Evolutionary conservation across 2,329 filamentous ascomycete genomes (phyloP).

Genomic region (Penicillium sp.): DNA sequence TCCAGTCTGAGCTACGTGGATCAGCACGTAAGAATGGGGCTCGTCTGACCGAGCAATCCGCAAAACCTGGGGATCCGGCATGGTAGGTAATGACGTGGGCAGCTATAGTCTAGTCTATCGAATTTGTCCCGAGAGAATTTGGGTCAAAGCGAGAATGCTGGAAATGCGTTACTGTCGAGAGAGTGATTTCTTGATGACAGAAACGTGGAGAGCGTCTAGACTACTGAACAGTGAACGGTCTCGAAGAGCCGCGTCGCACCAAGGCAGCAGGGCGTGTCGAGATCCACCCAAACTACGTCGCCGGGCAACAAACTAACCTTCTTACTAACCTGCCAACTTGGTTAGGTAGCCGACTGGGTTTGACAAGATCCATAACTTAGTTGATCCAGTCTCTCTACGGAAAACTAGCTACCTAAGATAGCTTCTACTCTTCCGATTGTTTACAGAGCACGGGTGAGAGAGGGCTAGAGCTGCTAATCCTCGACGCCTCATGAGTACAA

Average conservation of each 20-base stretch:
- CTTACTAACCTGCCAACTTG: background rate
- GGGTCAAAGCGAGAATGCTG: background rate
- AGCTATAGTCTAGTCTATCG: background rate
- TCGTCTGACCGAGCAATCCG: constrained; percentile 53
- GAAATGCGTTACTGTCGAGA: background rate
- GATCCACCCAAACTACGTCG: constrained; percentile 1
- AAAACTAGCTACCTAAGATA: background rate
- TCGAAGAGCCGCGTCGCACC: background rate
- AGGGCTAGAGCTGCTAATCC: background rate
- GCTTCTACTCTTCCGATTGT: background rate
- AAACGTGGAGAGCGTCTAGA: too few species aligned
- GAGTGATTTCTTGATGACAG: background rate
- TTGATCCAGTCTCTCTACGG: background rate
- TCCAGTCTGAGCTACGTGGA: constrained; percentile 50
- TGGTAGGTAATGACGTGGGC: background rate
- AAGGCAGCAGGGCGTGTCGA: background rate
- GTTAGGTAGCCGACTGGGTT: background rate
- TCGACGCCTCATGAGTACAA: too few species aligned
- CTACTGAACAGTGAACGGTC: background rate
- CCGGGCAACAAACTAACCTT: background rate
- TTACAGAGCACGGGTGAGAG: background rate
- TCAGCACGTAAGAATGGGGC: constrained; percentile 47
- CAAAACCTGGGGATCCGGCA: constrained; percentile 42
- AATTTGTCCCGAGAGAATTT: background rate
- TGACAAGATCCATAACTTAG: too few species aligned